Evolutionary conservation across 148 eudicot genomes (phyloP), one percentile per base, ranked within the genome.

Genomic region (Amaranthus hypochondriacus): DNA sequence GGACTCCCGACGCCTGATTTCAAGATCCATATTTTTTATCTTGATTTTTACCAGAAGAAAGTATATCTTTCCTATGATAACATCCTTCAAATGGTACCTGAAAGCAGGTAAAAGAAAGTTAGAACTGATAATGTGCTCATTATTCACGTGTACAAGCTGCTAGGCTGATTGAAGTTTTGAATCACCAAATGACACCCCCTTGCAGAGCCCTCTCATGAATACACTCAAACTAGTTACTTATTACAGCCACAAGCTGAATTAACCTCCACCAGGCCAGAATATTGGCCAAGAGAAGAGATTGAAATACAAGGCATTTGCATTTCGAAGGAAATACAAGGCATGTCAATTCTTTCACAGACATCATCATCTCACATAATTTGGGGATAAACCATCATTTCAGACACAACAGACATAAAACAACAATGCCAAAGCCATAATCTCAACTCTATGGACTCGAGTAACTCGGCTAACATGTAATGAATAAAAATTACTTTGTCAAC

Each of bases 41-140:
- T 95, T 95, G 74, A 95, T 92, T 89, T 97, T 87, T 56, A 95
- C 97, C 50, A 95, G 96, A 74, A 95, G 97, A 82, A 95, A 95
- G 84, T 95, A 95, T 72, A 95, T 95, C 83, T 95, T 95, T n/a
- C 99, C 99, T 9, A 95, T 82, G 62, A 95, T 95, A 73, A 95
- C 94, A 66, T 95, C 99, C 80, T 90, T 92, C 84, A 92, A 80
- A 87, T 95, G 99, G 73, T 95, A 95, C 97, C 99, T 95, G 91
- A 49, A 62, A 51, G 67, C 63, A 73, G 50, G 68, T 52, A 18
- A 59, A 21, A 48, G 47, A 61, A 59, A 66, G 68, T 71, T 52
- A 49, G 9, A 54, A 12, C 57, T 52, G 5, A 48, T 46, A 64
- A 42, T 54, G 0, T 9, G 28, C n/a, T 47, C 43, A 63, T 62